Percentiles rank a stretch among this genome's conserved stretches.
Evolutionary conservation across 2,329 filamentous ascomycete species (phyloP).

Genomic region (Alternaria longipes): DNA sequence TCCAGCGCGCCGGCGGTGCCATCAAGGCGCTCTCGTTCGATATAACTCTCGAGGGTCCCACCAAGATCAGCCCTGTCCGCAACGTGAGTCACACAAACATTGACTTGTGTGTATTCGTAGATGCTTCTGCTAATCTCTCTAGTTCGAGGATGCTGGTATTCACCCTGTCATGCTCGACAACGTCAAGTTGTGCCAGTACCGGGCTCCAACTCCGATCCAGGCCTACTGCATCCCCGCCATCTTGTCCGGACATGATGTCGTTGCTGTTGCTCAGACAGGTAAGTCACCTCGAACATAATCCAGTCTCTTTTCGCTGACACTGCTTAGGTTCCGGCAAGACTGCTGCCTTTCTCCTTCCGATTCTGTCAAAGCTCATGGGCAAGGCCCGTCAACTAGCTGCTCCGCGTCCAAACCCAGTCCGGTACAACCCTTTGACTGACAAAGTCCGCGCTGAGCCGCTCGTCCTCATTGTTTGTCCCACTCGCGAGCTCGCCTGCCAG

Average conservation of each 20-base stretch:
- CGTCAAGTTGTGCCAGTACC: conserved; percentile 75
- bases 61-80: conserved; percentile 59
- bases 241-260: conserved; percentile 78
- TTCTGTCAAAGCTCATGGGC: conserved; percentile 91
- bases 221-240: conserved; percentile 84
- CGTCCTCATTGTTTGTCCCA: conserved; percentile 84
- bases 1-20: conserved; percentile 65
- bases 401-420: conserved; percentile 72
- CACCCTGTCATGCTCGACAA: conserved; percentile 87
- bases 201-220: conserved; percentile 84
- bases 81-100: conserved; percentile 53
- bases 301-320: conserved; percentile 1
- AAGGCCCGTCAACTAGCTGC: conserved; percentile 90
- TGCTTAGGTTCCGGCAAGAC: conserved; percentile 92
- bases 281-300: conserved; percentile 44
- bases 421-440: conserved; percentile 62
- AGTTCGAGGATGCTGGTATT: conserved; percentile 79
- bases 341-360: conserved; percentile 87
- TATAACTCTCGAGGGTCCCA: conserved; percentile 61
- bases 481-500: conserved; percentile 81
- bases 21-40: conserved; percentile 69
- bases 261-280: conserved; percentile 94
- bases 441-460: conserved; percentile 82
- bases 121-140: conserved; percentile 1
- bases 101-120: not conserved